phyloP scores from a whole-genome alignment of 108 stramenopile genomes.

The Seminavis robusta region DNA sequence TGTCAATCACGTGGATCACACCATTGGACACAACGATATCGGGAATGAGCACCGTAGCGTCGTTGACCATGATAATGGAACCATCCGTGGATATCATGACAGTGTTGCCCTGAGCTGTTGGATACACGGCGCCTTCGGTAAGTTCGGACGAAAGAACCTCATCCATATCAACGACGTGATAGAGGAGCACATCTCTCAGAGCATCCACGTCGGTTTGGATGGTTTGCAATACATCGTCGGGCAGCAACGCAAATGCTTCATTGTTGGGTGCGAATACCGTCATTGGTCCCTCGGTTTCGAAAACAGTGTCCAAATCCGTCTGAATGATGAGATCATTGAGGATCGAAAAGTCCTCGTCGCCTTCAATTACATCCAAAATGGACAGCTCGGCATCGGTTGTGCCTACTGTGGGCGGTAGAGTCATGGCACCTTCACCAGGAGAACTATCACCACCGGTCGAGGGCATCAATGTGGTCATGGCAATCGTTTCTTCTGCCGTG shows the following conservation, averaged over 20 bases:
- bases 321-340: too few species aligned
- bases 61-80: background rate
- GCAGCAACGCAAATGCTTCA: constrained; percentile 22
- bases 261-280: constrained; percentile 37
- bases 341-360: too few species aligned
- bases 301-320: too few species aligned
- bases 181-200: constrained; percentile 10
- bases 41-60: constrained; percentile 3
- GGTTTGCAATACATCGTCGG: background rate
- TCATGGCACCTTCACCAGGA: too few species aligned
- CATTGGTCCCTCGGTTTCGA: too few species aligned
- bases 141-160: background rate
- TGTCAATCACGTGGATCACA: constrained; percentile 28
- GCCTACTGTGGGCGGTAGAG: too few species aligned
- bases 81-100: background rate
- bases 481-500: too few species aligned
- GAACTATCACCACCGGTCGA: too few species aligned
- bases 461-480: too few species aligned
- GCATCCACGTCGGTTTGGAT: background rate
- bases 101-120: constrained; percentile 1
- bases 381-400: too few species aligned
- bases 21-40: constrained; percentile 22
- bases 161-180: constrained; percentile 5
- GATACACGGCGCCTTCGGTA: background rate
- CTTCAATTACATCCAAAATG: too few species aligned